A percentile compares a stretch with the other conserved stretches of the same genome.
These are phyloP conservation scores for Lagenidium sp. DNA, from an alignment of 352 stramenopile genomes.

Conservation along the genomic window DNA sequence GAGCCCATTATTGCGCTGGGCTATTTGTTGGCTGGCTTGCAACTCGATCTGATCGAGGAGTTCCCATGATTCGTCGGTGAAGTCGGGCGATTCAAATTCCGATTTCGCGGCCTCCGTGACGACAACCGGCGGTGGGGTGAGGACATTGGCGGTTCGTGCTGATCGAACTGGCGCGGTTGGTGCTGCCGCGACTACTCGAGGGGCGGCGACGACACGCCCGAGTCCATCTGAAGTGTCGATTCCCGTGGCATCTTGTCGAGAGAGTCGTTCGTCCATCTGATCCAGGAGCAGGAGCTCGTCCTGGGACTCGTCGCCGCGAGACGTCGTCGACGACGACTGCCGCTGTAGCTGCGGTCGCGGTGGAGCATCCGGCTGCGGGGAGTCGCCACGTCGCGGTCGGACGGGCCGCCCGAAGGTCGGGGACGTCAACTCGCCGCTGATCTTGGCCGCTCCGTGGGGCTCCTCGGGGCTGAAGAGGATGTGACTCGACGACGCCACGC, in stretches of 20 bases:
- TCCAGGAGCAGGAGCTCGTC: slow-evolving; percentile 60
- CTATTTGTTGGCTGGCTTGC: slow-evolving; percentile 36
- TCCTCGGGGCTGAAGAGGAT: slow-evolving; percentile 44
- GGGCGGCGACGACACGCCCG: no score
- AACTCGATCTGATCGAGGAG: slow-evolving; percentile 60
- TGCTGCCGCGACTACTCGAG: no score
- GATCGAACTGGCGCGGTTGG: no score
- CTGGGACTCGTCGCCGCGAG: slow-evolving; percentile 24
- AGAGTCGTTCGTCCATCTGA: slow-evolving; percentile 16
- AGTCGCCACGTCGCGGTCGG: neutral
- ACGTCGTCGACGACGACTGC: neutral
- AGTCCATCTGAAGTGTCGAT: no score
- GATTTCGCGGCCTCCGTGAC: slow-evolving; percentile 11
- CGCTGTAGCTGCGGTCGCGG: neutral
- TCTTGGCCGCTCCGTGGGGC: neutral
- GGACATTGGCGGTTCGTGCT: no score
- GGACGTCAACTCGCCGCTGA: no score
- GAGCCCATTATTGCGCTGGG: no score
- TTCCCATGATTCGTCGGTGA: slow-evolving; percentile 77
- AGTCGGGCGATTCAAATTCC: slow-evolving; percentile 45
- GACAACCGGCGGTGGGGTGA: neutral
- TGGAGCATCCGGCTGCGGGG: neutral
- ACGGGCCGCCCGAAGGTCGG: no score
- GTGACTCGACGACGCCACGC: slow-evolving; percentile 25
- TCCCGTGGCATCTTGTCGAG: no score